Percentiles rank a stretch among this genome's conserved stretches.
These are phyloP conservation scores for Talaromyces marneffei DNA, from an alignment of 2,329 filamentous ascomycete species.

Conservation along the genomic window DNA sequence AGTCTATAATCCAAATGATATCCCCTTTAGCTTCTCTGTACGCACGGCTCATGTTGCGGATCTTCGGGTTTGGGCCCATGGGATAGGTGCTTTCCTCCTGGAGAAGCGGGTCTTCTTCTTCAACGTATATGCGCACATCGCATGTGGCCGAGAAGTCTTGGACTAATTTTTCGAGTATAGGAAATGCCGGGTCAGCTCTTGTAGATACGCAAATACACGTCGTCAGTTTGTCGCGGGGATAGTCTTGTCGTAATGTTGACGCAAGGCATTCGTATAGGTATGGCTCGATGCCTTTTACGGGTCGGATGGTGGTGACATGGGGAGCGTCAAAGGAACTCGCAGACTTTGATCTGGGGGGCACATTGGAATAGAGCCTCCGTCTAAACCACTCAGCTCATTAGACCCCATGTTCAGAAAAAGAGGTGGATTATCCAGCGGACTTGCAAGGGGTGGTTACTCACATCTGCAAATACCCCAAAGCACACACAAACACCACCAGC, in stretches of 20 bases:
- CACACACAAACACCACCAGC: constrained; percentile 51
- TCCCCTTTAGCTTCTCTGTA: constrained; percentile 85
- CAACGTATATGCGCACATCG: constrained; percentile 69
- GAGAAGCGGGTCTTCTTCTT: constrained; percentile 71
- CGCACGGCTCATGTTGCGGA: constrained; percentile 88
- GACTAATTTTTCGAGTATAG: constrained; percentile 65
- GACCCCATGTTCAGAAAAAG: constrained; percentile 1
- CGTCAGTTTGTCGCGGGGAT: constrained; percentile 69
- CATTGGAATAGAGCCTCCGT: constrained; percentile 49
- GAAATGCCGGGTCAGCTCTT: constrained; percentile 67
- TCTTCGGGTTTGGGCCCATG: constrained; percentile 95
- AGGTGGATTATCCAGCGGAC: background rate
- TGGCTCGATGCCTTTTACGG: constrained; percentile 87
- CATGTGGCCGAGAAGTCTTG: constrained; percentile 61
- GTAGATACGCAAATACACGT: constrained; percentile 78
- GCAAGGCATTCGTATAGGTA: constrained; percentile 87
- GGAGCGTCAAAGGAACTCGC: constrained; percentile 53
- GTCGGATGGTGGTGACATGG: constrained; percentile 83
- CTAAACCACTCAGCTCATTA: constrained; percentile 29
- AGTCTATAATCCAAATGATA: constrained; percentile 90
- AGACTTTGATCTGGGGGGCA: constrained; percentile 35
- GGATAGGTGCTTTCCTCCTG: constrained; percentile 48
- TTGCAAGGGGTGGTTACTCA: constrained; percentile 28
- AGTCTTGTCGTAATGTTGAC: constrained; percentile 75
- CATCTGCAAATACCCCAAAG: constrained; percentile 56